Conservation (phyloP, 805 yeast genomes). For the Starmerella cellae region DNA sequence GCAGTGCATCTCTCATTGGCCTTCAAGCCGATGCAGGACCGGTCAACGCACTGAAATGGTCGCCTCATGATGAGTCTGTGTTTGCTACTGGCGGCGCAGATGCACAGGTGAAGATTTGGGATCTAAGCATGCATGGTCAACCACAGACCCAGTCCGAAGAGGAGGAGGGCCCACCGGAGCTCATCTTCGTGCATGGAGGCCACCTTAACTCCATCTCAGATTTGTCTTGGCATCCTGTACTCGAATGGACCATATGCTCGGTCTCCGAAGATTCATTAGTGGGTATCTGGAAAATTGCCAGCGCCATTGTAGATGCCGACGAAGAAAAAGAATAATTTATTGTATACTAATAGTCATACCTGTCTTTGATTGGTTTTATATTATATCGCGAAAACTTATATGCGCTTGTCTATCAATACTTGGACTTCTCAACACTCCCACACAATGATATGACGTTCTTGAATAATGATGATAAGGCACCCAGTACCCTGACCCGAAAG, state of each 20-base stretch:
- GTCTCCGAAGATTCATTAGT: conserved; percentile 64
- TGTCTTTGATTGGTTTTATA: too few relatives aligned
- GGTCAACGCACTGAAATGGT: conserved; percentile 45
- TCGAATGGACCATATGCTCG: conserved; percentile 47
- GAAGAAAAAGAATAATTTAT: neutral
- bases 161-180: conserved; percentile 59
- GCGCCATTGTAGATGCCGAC: conserved; percentile 28
- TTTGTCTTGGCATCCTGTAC: conserved; percentile 50
- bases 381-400: too few relatives aligned
- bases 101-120: conserved; percentile 64
- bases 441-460: too few relatives aligned
- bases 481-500: too few relatives aligned
- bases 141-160: conserved; percentile 40
- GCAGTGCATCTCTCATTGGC: conserved; percentile 44
- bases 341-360: too few relatives aligned
- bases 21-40: conserved; percentile 53
- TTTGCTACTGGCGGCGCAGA: conserved; percentile 53
- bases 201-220: conserved; percentile 61
- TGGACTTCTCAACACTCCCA: too few relatives aligned
- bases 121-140: conserved; percentile 43
- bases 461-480: too few relatives aligned
- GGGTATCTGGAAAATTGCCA: conserved; percentile 63
- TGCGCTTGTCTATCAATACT: too few relatives aligned
- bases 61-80: conserved; percentile 36
- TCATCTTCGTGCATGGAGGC: conserved; percentile 74